These are phyloP conservation scores for Ehretia macrophylla DNA, from an alignment of 257 asterid genomes.

Conservation along the genomic window DNA sequence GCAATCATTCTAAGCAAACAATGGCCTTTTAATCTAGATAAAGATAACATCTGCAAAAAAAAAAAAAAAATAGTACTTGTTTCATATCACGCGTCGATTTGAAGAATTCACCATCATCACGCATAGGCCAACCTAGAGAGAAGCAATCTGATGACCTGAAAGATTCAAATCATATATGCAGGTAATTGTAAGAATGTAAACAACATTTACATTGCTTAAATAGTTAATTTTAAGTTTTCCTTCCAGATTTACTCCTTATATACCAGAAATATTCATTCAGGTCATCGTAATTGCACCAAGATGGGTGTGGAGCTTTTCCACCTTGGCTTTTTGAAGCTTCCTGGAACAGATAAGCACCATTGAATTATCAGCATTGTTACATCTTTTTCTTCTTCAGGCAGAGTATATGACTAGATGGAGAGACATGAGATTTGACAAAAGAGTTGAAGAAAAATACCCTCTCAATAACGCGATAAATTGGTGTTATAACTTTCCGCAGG, in stretches of 20 bases:
- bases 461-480: slow-evolving; percentile 85
- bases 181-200: slow-evolving; percentile 12
- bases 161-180: slow-evolving; percentile 19
- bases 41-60: slow-evolving; percentile 4
- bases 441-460: slow-evolving; percentile 43
- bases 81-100: slow-evolving; percentile 50
- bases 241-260: slow-evolving; percentile 13
- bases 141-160: slow-evolving; percentile 88
- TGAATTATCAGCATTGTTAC: background rate
- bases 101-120: slow-evolving; percentile 92
- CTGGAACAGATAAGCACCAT: slow-evolving; percentile 38
- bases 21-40: slow-evolving; percentile 10
- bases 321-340: slow-evolving; percentile 72
- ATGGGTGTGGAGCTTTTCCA: slow-evolving; percentile 85
- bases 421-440: slow-evolving; percentile 5
- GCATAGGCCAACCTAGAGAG: slow-evolving; percentile 97
- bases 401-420: slow-evolving; percentile 16
- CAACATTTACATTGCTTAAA: slow-evolving; percentile 2
- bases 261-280: slow-evolving; percentile 94
- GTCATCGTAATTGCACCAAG: slow-evolving; percentile 98
- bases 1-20: slow-evolving; percentile 24
- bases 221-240: slow-evolving; percentile 1
- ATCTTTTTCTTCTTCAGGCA: background rate
- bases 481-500: slow-evolving; percentile 79
- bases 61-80: slow-evolving; percentile 36